These are phyloP conservation scores for Kernera saxatilis DNA, from an alignment of 345 rosid genomes.

Conservation along the genomic window DNA sequence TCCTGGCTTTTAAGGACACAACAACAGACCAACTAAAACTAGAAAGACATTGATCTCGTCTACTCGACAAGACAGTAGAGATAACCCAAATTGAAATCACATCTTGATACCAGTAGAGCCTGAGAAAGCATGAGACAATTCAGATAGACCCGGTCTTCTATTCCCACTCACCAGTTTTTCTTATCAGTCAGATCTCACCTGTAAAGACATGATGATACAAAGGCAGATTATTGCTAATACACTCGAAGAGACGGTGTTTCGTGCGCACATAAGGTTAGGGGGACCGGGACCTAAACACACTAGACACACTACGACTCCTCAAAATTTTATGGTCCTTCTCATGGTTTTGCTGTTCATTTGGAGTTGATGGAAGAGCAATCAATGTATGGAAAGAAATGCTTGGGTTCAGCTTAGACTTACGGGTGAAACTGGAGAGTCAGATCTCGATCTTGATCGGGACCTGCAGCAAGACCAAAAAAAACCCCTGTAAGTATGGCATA, in stretches of 20 bases:
- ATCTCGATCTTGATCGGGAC: slow-evolving; percentile 40
- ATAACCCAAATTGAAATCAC: not conserved
- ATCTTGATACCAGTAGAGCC: not conserved
- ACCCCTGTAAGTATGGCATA: not conserved
- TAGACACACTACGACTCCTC: slow-evolving; percentile 25
- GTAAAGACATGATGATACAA: not conserved
- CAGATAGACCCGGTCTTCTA: not conserved
- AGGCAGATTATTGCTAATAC: not conserved
- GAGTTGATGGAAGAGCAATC: not conserved
- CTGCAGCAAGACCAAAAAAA: slow-evolving; percentile 20
- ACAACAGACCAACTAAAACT: not conserved
- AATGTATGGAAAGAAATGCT: not conserved
- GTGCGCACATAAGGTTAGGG: slow-evolving; percentile 28
- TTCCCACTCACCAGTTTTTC: not conserved
- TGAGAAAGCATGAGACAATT: not conserved
- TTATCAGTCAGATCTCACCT: slow-evolving; percentile 49
- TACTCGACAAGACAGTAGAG: not conserved
- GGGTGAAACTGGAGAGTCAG: slow-evolving; percentile 46
- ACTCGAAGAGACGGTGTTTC: not conserved
- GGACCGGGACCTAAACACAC: no score
- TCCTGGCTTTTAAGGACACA: not conserved
- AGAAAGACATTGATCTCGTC: not conserved
- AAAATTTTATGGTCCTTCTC: not conserved
- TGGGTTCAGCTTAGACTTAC: slow-evolving; percentile 40
- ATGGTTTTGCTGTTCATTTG: slow-evolving; percentile 21